Evolutionary conservation across 257 asterid species (phyloP), one percentile per base, ranked within the genome.

Genomic region (Nicotiana attenuata): DNA sequence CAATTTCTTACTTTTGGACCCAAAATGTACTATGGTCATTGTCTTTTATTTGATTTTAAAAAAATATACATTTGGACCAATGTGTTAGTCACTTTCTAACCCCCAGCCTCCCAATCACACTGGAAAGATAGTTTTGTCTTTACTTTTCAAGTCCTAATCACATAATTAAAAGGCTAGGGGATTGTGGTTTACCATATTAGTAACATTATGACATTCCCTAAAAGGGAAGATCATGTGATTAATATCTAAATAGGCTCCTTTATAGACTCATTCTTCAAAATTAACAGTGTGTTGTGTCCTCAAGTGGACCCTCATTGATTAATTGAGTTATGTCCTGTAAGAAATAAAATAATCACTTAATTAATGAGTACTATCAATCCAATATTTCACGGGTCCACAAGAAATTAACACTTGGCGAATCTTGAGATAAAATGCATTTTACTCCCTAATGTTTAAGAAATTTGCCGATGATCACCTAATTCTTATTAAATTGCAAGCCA

Each of bases 111-210:
- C 47, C 47, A 7, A 38, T 50, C 61, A 22, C 61, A 24, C 61
- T 22, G 79, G 79, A 73, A 73, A 73, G 79, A 17, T 73, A 73
- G 61, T 73, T 73, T 73, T 73, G 61, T 73, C 61, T 56, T 59
- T 78, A 77, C 41, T 65, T 68, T 68, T 45, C 55, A 29, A 68
- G 77, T 68, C 77, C 47, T 29, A 38, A 68, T 68, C 77, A 68
- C 77, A 29, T 13, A 38, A 29, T 28, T 68, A 68, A 68, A 69
- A 69, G 77, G 77, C 5, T 5, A 35, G 55, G 77, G 59, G 28
- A 7, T 7, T 17, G 7, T 5, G 8, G 76, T 79, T 41, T 59
- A 41, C 76, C 28, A 60, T 80, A 80, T 80, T 22, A 20, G 77
- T 80, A 5, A 47, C 63, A 80, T 38, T 64, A 47, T 47, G 26